Conservation (phyloP, 2,329 filamentous ascomycete genomes). For the Ceratocystis cubensis region DNA sequence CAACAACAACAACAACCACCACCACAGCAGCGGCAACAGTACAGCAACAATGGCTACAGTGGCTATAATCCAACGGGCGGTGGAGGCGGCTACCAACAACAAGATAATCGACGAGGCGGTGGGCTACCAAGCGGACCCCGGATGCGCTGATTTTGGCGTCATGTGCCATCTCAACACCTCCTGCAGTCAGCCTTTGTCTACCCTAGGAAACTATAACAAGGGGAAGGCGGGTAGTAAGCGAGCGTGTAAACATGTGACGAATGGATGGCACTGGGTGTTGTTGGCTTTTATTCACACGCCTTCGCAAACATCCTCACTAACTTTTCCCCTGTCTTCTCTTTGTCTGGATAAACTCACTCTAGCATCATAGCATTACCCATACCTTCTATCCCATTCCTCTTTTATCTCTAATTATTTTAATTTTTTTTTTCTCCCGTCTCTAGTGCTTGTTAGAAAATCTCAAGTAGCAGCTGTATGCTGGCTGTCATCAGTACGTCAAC, state of each 20-base stretch:
- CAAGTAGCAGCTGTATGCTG: no score
- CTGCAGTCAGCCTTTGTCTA: no score
- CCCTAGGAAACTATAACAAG: no score
- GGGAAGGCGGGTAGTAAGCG: background rate
- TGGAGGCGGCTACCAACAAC: slow-evolving; percentile 21
- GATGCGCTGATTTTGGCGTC: slow-evolving; percentile 30
- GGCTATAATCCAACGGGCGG: slow-evolving; percentile 25
- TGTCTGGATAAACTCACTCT: background rate
- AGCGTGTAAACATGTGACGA: background rate
- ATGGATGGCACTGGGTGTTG: background rate
- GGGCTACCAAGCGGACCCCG: slow-evolving; percentile 28
- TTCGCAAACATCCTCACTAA: background rate
- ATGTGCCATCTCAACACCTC: background rate
- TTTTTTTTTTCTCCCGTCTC: no score
- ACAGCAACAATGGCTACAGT: background rate
- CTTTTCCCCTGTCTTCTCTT: background rate
- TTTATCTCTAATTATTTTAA: background rate
- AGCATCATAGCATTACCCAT: slow-evolving; percentile 9
- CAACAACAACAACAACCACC: background rate
- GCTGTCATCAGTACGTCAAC: background rate
- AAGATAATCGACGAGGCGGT: slow-evolving; percentile 8
- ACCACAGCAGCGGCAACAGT: slow-evolving; percentile 6
- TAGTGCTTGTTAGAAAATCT: background rate
- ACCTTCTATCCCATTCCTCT: background rate
- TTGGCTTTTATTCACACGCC: background rate